Evolutionary conservation across 1,284 basidiomycete genomes (phyloP).

Genomic region (Somion occarium): DNA sequence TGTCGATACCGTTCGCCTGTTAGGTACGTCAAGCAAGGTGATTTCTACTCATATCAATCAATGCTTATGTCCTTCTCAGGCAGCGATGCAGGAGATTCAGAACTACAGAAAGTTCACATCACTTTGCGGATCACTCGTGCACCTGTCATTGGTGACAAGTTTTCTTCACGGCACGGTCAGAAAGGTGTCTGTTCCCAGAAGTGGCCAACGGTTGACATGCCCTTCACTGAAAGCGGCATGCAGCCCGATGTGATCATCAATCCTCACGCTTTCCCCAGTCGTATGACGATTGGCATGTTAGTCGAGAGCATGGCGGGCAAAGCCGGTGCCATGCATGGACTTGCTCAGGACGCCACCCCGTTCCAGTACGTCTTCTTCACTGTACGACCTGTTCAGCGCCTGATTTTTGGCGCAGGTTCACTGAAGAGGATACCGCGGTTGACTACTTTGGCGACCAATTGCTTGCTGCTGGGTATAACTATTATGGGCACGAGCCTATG

Average conservation of each 20-base stretch:
- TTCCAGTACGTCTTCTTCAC: conserved; percentile 66
- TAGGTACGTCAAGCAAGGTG: conserved; percentile 77
- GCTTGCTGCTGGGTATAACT: conserved; percentile 93
- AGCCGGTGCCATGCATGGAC: conserved; percentile 95
- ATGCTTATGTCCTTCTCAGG: conserved; percentile 38
- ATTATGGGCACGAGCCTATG: conserved; percentile 99
- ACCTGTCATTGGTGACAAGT: conserved; percentile 99
- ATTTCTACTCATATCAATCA: conserved; percentile 6
- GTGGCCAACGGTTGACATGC: conserved; percentile 98
- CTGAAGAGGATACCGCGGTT: conserved; percentile 92
- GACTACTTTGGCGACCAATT: conserved; percentile 98
- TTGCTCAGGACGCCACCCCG: conserved; percentile 97
- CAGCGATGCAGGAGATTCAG: conserved; percentile 80
- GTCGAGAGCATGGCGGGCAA: conserved; percentile 99
- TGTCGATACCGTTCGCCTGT: conserved; percentile 88
- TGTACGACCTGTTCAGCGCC: conserved; percentile 1
- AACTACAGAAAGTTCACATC: conserved; percentile 92
- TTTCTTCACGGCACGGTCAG: conserved; percentile 97
- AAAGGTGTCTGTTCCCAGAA: conserved; percentile 99
- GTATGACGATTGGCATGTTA: conserved; percentile 99
- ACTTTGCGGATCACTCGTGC: conserved; percentile 92
- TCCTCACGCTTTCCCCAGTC: conserved; percentile 98
- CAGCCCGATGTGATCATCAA: conserved; percentile 99
- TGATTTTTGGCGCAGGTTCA: conserved; percentile 57
- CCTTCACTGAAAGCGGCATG: conserved; percentile 97